Evolutionary conservation across 805 yeast species (phyloP), one percentile per base, ranked within the genome.

Genomic region (Candida parachauliodes): DNA sequence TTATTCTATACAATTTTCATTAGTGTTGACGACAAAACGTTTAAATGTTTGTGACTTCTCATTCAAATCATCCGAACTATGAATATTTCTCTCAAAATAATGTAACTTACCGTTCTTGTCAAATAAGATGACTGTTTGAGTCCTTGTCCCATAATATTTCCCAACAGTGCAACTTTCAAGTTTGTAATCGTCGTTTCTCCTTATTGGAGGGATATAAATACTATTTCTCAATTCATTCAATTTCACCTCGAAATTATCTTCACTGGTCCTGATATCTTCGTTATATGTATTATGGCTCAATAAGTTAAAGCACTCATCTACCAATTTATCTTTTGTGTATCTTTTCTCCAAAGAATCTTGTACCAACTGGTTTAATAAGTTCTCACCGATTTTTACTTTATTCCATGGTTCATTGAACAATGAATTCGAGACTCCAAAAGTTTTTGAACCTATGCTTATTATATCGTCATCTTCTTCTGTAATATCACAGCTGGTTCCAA

Each of bases 141-240:
- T 85, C 38, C 96, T 63, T 0, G 97, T 88, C 0, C 96, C 96
- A 53, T 88, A 89, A 49, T 68, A 79, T 16, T 65, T 57, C 0
- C 88, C 87, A 11, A 68, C 42, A 2, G 51, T 46, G 12, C 28
- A 6, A 23, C 28, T 28, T 22, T 25, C 44, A 28, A 26, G 17
- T 27, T 17, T 25, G 28, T 20, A 26, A 15, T 22, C 21, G 32
- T 41, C 46, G 31, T 32, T 38, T 23, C 38, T 25, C 28, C 33
- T 40, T 28, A 84, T 51, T 0, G 88, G 87, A 2, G 95, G 95
- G 8, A 88, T 74, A 51, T 79, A 87, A 4, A 88, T 77, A 3
- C 85, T 75, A 21, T 73, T 61, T 30, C 70, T 69, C 37, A 87
- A 66, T 20, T 70, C 74, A 12, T 46, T 28, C 18, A 58, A 48